These are phyloP conservation scores for Daldinia loculata DNA, from an alignment of 495 filamentous ascomycete genomes.

Conservation along the genomic window DNA sequence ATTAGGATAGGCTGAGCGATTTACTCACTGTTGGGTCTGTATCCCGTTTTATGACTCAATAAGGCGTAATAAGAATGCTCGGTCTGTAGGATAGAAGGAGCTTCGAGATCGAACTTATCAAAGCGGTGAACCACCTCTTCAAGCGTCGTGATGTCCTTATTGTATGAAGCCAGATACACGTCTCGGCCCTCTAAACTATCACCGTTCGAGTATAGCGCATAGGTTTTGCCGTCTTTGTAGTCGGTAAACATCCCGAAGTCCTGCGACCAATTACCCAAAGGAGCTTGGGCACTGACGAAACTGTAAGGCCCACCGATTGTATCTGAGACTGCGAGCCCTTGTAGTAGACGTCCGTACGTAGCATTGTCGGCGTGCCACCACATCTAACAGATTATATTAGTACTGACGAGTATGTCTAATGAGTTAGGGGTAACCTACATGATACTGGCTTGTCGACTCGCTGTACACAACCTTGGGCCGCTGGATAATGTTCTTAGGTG, in stretches of 20 bases:
- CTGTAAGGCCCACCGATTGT: constrained; percentile 53
- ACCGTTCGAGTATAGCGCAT: constrained; percentile 57
- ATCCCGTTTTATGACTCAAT: constrained; percentile 60
- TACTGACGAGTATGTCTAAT: not conserved
- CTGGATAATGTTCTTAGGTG: constrained; percentile 52
- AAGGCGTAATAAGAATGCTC: constrained; percentile 55
- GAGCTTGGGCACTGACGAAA: constrained; percentile 52
- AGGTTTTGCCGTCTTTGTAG: constrained; percentile 53
- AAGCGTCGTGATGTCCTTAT: constrained; percentile 48
- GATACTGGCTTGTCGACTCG: constrained; percentile 47
- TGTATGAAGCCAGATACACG: constrained; percentile 53
- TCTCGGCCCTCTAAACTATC: constrained; percentile 53
- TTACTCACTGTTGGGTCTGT: constrained; percentile 54
- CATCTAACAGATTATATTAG: constrained; percentile 48
- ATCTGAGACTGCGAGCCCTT: constrained; percentile 52
- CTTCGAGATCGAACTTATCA: constrained; percentile 58
- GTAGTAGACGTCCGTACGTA: constrained; percentile 54
- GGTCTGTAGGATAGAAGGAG: constrained; percentile 55
- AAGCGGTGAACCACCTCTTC: constrained; percentile 53
- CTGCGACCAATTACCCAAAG: constrained; percentile 58
- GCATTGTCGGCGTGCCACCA: constrained; percentile 60
- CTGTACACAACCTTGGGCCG: constrained; percentile 57
- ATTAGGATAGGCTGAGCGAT: not conserved
- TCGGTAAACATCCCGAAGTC: constrained; percentile 59
- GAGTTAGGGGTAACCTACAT: constrained; percentile 40